Evolutionary conservation across 192 early-diverging fungal species (phyloP), one percentile per base, ranked within the genome.

Genomic region (Backusella circina): DNA sequence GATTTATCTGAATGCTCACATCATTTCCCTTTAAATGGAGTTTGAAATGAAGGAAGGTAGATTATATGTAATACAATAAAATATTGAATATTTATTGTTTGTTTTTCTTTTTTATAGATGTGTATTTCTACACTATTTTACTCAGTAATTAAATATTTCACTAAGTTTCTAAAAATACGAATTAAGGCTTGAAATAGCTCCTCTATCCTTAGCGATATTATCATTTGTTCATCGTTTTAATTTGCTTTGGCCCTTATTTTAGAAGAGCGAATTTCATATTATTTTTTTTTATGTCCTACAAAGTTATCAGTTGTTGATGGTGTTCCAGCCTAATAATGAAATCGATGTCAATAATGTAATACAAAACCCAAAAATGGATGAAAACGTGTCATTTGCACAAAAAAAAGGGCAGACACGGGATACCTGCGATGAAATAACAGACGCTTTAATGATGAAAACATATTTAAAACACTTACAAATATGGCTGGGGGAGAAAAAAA

Each of bases 361-460:
- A 61, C 54, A 61, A 28, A 61, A 28, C 26, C 54, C 26, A 1
- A 28, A 61, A 61, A 61, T 13, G 54, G 54, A 61, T 28, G 54
- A 61, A 61, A 61, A 61, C 54, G 54, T 61, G 54, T 61, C 54
- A 28, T 26, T 13, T 61, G 54, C 23, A 61, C 54, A 61, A 61
- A 61, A 61, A 61, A 61, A 61, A 61, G 54, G 54, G 54, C 10
- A 28, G 54, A 61, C 54, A 61, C 54, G 54, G 54, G 54, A 61
- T 61, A 26, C 12, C 28, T 61, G 54, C 21, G 54, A 61, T 61
- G 54, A 61, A 28, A 23, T 26, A 61, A 57, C 51, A 2, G 1
- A 6, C 21, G 18, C 23, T 10, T 57, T 28, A n/a, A 57, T 57
- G 8, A 57, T 18, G n/a, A 26, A 18, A 16, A 54, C 50, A 54